Base-by-base conservation (phyloP, 371 early-diverging fungal species). In the Mucor saturninus region DNA sequence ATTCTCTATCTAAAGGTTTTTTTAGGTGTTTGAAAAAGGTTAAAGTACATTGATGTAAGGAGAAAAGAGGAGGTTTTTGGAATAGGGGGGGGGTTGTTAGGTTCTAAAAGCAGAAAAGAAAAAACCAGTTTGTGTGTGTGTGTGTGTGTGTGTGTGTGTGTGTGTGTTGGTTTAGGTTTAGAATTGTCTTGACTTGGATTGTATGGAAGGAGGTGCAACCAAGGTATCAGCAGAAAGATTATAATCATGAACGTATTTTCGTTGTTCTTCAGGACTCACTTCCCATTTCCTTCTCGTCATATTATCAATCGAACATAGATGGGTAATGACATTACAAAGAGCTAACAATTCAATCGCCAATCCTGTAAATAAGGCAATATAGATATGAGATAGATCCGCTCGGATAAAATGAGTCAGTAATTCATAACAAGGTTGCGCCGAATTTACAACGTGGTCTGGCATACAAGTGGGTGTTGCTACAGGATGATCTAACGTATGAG, bases 321-420 rank as follows among this genome's bases (percentile, higher is more conserved):
- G 62, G 0, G 75, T 75, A 43, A 78, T 65, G 8, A 64, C 70
- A 58, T 75, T 78, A 55, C 69, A 72, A 10, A 75, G 45, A 8
- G 75, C 79, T 5, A 79, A 51, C 29, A 74, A 42, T 31, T 74
- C 76, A 3, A 79, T 71, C 26, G 71, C 64, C 14, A 76, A 30
- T 50, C 72, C 67, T 2, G 72, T 67, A 56, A 76, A 79, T 9
- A 79, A 35, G 8, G 72, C 64, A 40, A 79, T 72, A 26, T 74
- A 79, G 2, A 74, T 63, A 15, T 61, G 56, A 9, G 72, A 58
- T n/a, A 79, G 54, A 26, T 71, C 54, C 5, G 57, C 43, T 39
- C 64, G 59, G 11, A 72, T 60, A 43, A 63, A 79, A 2, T 50
- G 43, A 4, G 49, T 67, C 57, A 76, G 37, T 21, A 67, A 71